Base-by-base conservation (phyloP, 2,329 filamentous ascomycete species). In the Metarhizium robertsii region DNA sequence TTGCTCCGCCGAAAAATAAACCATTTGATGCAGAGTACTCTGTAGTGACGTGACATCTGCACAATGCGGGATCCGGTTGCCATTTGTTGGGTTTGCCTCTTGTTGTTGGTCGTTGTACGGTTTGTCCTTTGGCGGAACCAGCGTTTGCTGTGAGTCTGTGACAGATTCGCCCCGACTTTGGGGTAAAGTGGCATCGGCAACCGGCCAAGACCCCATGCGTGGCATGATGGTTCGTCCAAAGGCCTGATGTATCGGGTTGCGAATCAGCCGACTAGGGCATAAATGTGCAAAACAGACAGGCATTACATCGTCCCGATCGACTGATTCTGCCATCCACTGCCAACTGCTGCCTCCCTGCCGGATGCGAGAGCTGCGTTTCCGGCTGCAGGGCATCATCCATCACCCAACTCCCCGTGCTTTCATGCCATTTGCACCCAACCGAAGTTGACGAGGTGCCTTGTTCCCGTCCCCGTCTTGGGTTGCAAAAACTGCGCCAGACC, bases 311-410 rank as follows among this genome's bases (percentile, higher is more conserved):
- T 43, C 11, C 40, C 40, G 16, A 43, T 46, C 20, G 43, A 46
- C 43, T 46, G 43, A 46, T 46, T 20, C 25, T 30, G n/a, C 20
- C 20, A 25, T 25, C 20, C 20, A 25, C 20, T 25, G 20, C 25
- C 20, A 29, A 29, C 14, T 45, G 36, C 18, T 50, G 42, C 55
- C 34, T 29, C 34, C 43, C 32, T 56, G 29, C 46, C 52, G 55
- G 55, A 53, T 11, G 51, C 54, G 52, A 45, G 50, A 49, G 42
- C 2, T 47, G 54, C 54, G 43, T 45, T 50, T 53, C 54, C 50
- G 43, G 43, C n/a, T 50, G 54, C 54, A 55, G 40, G 50, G 54
- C 50, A 52, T 29, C 50, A 34, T n/a, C 43, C 50, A 30, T 11
- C 20, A 30, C 10, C 10, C 7, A 34, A 25, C 25, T 25, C 43